Base-by-base conservation (phyloP, 495 filamentous ascomycete species). In the Aspergillus saccharolyticus region DNA sequence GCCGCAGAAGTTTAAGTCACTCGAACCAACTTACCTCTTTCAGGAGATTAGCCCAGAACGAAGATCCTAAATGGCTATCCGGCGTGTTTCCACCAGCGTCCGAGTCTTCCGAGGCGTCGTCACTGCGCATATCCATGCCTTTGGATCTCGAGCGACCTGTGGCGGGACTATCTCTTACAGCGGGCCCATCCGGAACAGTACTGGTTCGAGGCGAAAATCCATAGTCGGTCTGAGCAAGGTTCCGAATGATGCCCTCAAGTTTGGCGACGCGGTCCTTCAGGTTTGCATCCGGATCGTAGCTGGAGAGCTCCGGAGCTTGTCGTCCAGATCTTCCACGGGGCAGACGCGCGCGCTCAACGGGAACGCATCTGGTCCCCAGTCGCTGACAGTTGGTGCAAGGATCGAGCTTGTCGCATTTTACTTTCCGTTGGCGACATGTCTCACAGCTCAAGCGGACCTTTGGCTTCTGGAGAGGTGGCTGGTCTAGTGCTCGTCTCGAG, bases 361-460 rank as follows among this genome's bases (percentile, higher is more conserved):
- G 56, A 19, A 87, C 67, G 62, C 87, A 90, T 25, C 86, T 79
- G 9, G 85, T 76, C n/a, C 64, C 59, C 59, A 80, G 79, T 56
- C 83, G 83, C 42, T 71, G 66, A 68, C 88, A 90, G 64, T 89
- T 89, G 58, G 74, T 78, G 63, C 88, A 91, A 55, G 87, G 86
- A 55, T 84, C 75, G 20, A 70, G 72, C 71, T 88, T 90, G 72
- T 87, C 83, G 72, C 88, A 91, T 64, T 86, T 87, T 47, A 89
- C 76, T 73, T 91, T 91, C 22, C 88, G 80, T 21, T 55, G 55
- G 16, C 60, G 60, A 30, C 60, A 62, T 6, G 51, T 39, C 46
- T 62, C 70, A 43, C 72, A 74, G 49, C 63, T 73, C 3, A 74
- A 56, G 2, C 69, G 64, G 20, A 50, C 47, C 15, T 30, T 50